Evolutionary conservation across 768 basidiomycete genomes (phyloP).

Genomic region (Clavaria fumosa): DNA sequence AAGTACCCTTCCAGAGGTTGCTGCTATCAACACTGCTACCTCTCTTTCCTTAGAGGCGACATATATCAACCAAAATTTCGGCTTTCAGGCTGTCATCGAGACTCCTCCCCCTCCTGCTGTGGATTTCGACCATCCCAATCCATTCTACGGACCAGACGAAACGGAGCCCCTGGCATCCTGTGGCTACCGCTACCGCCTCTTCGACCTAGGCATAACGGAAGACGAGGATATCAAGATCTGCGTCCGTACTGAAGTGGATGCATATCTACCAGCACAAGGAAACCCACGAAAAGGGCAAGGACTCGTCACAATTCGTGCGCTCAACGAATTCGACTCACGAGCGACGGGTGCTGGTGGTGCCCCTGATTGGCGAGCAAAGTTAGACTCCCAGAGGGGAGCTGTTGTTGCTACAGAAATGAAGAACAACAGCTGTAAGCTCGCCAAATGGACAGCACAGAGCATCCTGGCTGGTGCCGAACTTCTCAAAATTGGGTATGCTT

Average conservation of each 20-base stretch:
- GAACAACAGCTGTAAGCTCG: constrained; percentile 96
- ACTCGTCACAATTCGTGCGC: constrained; percentile 79
- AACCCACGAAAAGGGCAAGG: constrained; percentile 56
- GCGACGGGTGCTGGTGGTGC: constrained; percentile 85
- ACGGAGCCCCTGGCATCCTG: constrained; percentile 91
- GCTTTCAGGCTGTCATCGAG: constrained; percentile 87
- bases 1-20: constrained; percentile 41
- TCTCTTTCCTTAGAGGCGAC: constrained; percentile 94
- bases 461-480: constrained; percentile 88
- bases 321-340: constrained; percentile 94
- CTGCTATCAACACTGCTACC: constrained; percentile 85
- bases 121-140: constrained; percentile 78
- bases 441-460: constrained; percentile 94
- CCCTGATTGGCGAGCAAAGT: constrained; percentile 96
- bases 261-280: constrained; percentile 50
- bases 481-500: constrained; percentile 91
- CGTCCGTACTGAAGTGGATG: constrained; percentile 93
- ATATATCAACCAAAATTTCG: constrained; percentile 97
- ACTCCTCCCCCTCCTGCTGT: constrained; percentile 41
- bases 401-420: constrained; percentile 99
- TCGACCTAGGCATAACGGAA: constrained; percentile 80
- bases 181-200: constrained; percentile 91
- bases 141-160: constrained; percentile 90
- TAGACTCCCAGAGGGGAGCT: constrained; percentile 92
- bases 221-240: constrained; percentile 86